Evolutionary conservation across 2,329 filamentous ascomycete species (phyloP).

Genomic region (Xylariaceae sp.): DNA sequence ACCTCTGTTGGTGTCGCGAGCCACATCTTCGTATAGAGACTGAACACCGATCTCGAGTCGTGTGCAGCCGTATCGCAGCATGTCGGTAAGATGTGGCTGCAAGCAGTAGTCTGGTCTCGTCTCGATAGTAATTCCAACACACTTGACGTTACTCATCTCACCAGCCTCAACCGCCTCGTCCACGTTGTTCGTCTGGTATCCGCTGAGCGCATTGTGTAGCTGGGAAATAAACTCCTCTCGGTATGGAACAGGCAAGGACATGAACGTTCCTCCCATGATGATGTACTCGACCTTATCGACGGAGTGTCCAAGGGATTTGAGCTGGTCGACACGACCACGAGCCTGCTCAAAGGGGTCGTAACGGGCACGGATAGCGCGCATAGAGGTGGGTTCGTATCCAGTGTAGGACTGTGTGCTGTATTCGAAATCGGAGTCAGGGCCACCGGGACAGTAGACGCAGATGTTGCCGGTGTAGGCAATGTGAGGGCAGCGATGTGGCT

Average conservation of each 20-base stretch:
- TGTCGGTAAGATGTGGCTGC: constrained; percentile 88
- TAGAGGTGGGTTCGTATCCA: constrained; percentile 95
- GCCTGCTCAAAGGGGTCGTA: constrained; percentile 99
- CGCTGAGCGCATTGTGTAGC: constrained; percentile 92
- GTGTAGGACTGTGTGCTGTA: constrained; percentile 99
- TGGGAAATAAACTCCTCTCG: constrained; percentile 91
- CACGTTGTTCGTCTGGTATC: constrained; percentile 89
- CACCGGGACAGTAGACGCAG: constrained; percentile 96
- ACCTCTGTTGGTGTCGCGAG: constrained; percentile 93
- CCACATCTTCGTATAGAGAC: constrained; percentile 94
- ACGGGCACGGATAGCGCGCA: constrained; percentile 92
- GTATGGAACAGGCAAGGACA: constrained; percentile 88
- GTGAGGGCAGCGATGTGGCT: constrained; percentile 93
- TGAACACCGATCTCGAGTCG: constrained; percentile 92
- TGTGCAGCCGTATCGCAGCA: constrained; percentile 97
- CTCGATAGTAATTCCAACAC: constrained; percentile 97
- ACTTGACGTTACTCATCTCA: constrained; percentile 96
- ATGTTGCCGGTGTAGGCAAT: constrained; percentile 99
- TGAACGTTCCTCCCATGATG: constrained; percentile 99
- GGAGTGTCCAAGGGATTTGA: constrained; percentile 90
- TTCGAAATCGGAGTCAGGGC: constrained; percentile 96
- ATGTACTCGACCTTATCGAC: constrained; percentile 99
- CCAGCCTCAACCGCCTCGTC: constrained; percentile 92
- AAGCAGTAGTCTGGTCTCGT: constrained; percentile 95
- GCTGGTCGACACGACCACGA: constrained; percentile 89